phyloP scores from a whole-genome alignment of 2,329 filamentous ascomycete species.

The Alternaria sp. region DNA sequence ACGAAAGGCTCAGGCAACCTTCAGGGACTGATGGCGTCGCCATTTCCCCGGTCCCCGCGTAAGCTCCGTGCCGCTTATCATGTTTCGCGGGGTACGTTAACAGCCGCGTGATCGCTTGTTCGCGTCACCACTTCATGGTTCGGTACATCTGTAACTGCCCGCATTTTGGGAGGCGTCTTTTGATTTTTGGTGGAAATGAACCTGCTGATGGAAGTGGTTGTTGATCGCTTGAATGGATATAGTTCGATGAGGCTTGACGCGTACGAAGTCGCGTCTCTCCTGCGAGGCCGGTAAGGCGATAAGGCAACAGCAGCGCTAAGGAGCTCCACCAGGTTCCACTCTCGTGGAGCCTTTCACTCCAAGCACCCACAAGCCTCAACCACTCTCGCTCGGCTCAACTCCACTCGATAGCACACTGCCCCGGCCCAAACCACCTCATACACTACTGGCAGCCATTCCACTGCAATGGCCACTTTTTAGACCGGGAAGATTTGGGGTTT shows the following conservation, averaged over 20 bases:
- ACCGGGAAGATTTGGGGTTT: background rate
- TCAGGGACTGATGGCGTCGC: conserved; percentile 23
- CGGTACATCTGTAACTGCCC: background rate
- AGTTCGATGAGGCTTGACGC: background rate
- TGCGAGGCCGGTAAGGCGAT: conserved; percentile 31
- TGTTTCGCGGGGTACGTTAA: conserved; percentile 36
- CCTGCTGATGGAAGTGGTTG: background rate
- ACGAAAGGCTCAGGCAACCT: conserved; percentile 9
- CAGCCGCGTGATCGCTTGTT: conserved; percentile 34
- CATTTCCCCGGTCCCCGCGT: conserved; percentile 38
- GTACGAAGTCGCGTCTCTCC: conserved; percentile 17
- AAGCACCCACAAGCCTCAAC: background rate
- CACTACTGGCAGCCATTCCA: background rate
- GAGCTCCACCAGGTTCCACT: background rate
- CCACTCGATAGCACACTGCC: background rate
- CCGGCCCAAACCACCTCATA: background rate
- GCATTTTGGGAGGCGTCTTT: background rate
- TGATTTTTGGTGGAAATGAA: background rate
- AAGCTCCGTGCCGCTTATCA: conserved; percentile 39
- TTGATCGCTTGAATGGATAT: background rate
- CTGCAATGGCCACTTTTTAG: background rate
- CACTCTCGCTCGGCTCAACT: background rate
- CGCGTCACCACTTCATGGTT: conserved; percentile 20
- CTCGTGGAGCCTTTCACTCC: background rate
- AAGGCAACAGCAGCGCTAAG: conserved; percentile 24